Base-by-base conservation (phyloP, 352 stramenopile genomes). In the Pythium myriotylum region DNA sequence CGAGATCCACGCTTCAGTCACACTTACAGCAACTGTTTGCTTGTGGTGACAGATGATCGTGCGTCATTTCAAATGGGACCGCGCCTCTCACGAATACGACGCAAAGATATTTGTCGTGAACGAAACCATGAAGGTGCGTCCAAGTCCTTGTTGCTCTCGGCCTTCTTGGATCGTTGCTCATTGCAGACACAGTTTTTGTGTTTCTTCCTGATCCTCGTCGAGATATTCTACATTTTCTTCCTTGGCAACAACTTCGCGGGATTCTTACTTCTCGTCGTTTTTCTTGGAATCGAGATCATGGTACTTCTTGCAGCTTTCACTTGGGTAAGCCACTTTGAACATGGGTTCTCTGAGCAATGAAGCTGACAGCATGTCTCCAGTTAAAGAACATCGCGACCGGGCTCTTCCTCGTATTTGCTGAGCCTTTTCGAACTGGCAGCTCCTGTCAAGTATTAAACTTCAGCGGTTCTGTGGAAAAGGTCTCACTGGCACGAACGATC, bases 221-320 rank as follows among this genome's bases (percentile, higher is more conserved):
- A 95, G 62, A 73, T 91, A 23, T 95, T 93, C 57, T 91, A 83
- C 68, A 89, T 93, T 59, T 94, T 92, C 65, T 93, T 93, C 54
- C 70, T 77, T 12, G 79, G 72, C 48, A 86, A 79, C 55, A 51
- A 70, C 8, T 62, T 91, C 56, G 86, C 86, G 40, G 69, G 74
- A 16, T 85, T 88, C 27, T 59, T 93, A 45, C 65, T 95, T 4
- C 46, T 90, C n/a, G 75, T 88, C 20, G 67, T 86, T 1, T 82
- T 93, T 52, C 54, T 89, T n/a, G 69, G 71, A 39, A 59, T 95
- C 39, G 84, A 93, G 35, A 59, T 89, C 10, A 48, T 92, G 6
- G 72, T 68, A 17, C 59, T 95, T 33, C 49, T 86, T 9, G 73
- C 80, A 0, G 77, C 83, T 24, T 95, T 89, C 58, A 91, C 86